phyloP scores from a whole-genome alignment of 2,329 filamentous ascomycete genomes.

The Aspergillus piperis region DNA sequence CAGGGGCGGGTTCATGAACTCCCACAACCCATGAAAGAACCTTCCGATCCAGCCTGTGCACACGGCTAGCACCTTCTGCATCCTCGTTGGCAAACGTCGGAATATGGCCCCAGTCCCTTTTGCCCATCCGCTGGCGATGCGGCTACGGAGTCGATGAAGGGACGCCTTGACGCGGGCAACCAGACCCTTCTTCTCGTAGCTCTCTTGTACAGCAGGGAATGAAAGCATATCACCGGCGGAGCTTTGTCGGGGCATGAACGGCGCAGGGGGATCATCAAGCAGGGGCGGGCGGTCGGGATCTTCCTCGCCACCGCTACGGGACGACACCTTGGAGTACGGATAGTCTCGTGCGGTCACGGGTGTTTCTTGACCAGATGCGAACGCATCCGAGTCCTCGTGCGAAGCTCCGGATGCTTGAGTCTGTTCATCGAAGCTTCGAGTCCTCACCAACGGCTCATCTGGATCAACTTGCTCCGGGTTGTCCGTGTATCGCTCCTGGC shows the following conservation, averaged over 20 bases:
- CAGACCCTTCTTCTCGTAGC: conserved; percentile 29
- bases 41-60: conserved; percentile 45
- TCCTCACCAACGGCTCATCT: conserved; percentile 39
- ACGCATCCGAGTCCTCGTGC: conserved; percentile 23
- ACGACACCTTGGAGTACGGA: conserved; percentile 38
- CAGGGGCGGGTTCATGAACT: conserved; percentile 97
- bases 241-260: conserved; percentile 41
- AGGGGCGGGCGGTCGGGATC: conserved; percentile 25
- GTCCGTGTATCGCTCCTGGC: conserved; percentile 44
- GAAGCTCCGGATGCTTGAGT: conserved; percentile 12
- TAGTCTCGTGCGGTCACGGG: conserved; percentile 38
- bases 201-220: conserved; percentile 49
- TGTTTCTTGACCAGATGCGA: conserved; percentile 44
- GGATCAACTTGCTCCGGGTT: conserved; percentile 40
- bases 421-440: conserved; percentile 33
- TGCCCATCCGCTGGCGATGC: conserved; percentile 23
- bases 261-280: conserved; percentile 37
- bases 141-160: conserved; percentile 21
- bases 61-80: conserved; percentile 54
- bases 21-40: conserved; percentile 72
- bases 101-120: conserved; percentile 41
- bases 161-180: conserved; percentile 32
- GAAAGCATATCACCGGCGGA: conserved; percentile 60
- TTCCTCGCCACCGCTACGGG: conserved; percentile 22
- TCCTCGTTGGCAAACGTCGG: conserved; percentile 51